Percentiles rank a stretch among this genome's conserved stretches.
These are phyloP conservation scores for Eucommia ulmoides DNA, from an alignment of 257 asterid species.

Conservation along the genomic window DNA sequence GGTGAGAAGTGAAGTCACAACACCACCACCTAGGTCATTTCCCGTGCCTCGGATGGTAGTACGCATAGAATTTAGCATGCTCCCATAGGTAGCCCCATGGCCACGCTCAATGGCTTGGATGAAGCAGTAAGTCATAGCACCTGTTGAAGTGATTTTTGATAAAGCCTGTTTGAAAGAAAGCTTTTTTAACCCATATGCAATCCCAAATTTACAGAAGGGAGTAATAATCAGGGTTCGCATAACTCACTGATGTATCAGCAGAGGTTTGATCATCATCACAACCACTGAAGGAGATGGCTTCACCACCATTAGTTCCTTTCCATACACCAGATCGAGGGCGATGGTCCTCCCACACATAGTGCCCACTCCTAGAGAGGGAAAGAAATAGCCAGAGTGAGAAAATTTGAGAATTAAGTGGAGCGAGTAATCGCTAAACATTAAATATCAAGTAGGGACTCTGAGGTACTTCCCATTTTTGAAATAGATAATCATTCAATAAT, in stretches of 20 bases:
- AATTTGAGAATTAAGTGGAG: too few species aligned
- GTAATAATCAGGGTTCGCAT: conserved; percentile 1
- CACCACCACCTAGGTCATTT: conserved; percentile 58
- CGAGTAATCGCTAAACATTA: too few species aligned
- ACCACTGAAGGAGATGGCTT: conserved; percentile 86
- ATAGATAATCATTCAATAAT: too few species aligned
- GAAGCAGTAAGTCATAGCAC: conserved; percentile 95
- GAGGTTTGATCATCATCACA: conserved; percentile 95
- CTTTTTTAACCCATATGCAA: too few species aligned
- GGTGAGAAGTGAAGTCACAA: conserved; percentile 51
- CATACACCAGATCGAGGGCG: conserved; percentile 82
- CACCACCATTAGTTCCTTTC: conserved; percentile 93
- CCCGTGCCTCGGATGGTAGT: conserved; percentile 58
- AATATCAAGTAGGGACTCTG: too few species aligned
- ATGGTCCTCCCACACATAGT: conserved; percentile 92
- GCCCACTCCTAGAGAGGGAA: conserved; percentile 51
- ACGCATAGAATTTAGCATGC: conserved; percentile 71
- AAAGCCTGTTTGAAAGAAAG: conserved; percentile 48
- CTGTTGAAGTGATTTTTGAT: conserved; percentile 86
- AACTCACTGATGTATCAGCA: conserved; percentile 88
- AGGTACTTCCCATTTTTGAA: too few species aligned
- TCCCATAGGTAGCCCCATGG: conserved; percentile 76
- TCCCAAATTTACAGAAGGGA: too few species aligned
- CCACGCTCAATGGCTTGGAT: conserved; percentile 97
- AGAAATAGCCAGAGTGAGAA: background rate